These are phyloP conservation scores for Penicillium thymicola DNA, from an alignment of 2,329 filamentous ascomycete genomes.

Conservation along the genomic window DNA sequence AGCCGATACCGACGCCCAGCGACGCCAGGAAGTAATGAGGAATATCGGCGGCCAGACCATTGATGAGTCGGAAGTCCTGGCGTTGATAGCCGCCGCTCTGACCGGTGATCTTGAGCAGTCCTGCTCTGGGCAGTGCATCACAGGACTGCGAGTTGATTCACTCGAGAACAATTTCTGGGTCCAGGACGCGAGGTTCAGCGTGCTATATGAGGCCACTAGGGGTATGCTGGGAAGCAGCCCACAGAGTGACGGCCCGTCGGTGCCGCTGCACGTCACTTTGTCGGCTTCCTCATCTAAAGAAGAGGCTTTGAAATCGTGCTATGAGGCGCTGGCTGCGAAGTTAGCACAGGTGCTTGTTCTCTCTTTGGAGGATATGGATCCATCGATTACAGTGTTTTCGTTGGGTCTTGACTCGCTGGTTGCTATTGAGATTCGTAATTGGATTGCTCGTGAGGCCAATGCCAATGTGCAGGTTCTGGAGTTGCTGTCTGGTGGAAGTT, in stretches of 20 bases:
- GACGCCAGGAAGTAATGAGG: slow-evolving; percentile 23
- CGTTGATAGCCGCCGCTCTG: slow-evolving; percentile 53
- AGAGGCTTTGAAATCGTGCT: slow-evolving; percentile 48
- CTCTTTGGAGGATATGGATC: slow-evolving; percentile 50
- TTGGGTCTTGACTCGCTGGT: slow-evolving; percentile 25
- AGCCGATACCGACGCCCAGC: slow-evolving; percentile 17
- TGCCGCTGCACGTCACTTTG: slow-evolving; percentile 48
- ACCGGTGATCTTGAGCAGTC: slow-evolving; percentile 42
- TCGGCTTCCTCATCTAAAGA: slow-evolving; percentile 43
- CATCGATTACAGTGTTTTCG: slow-evolving; percentile 20
- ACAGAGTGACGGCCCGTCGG: slow-evolving; percentile 15
- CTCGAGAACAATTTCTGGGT: slow-evolving; percentile 51
- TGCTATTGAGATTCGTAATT: slow-evolving; percentile 25
- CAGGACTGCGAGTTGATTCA: slow-evolving; percentile 48
- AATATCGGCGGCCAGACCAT: slow-evolving; percentile 23
- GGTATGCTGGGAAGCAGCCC: slow-evolving; percentile 11
- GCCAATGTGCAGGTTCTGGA: slow-evolving; percentile 32
- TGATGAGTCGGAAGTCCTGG: slow-evolving; percentile 53
- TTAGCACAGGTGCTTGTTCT: slow-evolving; percentile 51
- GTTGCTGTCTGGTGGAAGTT: slow-evolving; percentile 25
- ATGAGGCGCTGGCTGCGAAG: slow-evolving; percentile 48
- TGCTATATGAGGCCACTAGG: slow-evolving; percentile 45
- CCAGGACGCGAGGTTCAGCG: slow-evolving; percentile 54
- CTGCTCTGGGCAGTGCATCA: slow-evolving; percentile 53
- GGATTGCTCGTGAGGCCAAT: slow-evolving; percentile 28